These are phyloP conservation scores for Candolleomyces eurysporus DNA, from an alignment of 768 basidiomycete genomes.

Conservation along the genomic window DNA sequence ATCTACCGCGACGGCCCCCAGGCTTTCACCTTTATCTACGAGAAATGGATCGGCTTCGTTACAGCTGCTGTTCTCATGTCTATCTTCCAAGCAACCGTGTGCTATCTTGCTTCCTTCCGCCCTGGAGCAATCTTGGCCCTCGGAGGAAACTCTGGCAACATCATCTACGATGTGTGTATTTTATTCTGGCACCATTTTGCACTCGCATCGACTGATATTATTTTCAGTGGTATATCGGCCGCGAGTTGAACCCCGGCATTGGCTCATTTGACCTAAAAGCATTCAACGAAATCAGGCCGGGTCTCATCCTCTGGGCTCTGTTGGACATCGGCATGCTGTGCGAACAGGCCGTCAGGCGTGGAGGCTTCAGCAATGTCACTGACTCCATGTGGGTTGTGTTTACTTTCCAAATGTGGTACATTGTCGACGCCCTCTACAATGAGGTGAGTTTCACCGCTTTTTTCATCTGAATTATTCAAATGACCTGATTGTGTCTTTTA, in stretches of 20 bases:
- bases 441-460: conserved; percentile 54
- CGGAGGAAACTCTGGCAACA: conserved; percentile 88
- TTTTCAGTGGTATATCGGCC: conserved; percentile 86
- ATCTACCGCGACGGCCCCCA: conserved; percentile 74
- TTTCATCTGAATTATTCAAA: background rate
- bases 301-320: conserved; percentile 89
- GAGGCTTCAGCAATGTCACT: conserved; percentile 62
- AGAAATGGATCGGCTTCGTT: conserved; percentile 87
- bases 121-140: conserved; percentile 74
- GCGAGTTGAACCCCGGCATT: conserved; percentile 87
- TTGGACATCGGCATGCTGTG: conserved; percentile 90
- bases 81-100: conserved; percentile 65
- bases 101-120: conserved; percentile 71
- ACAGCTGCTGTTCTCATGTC: conserved; percentile 84
- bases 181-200: conserved; percentile 10
- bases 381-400: conserved; percentile 93
- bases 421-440: conserved; percentile 83
- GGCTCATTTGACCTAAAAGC: conserved; percentile 66
- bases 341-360: conserved; percentile 81
- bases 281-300: conserved; percentile 85
- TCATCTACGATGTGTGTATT: conserved; percentile 80
- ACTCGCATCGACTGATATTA: background rate
- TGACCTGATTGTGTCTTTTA: background rate
- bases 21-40: conserved; percentile 86
- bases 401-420: conserved; percentile 84